Percentiles rank a stretch among this genome's conserved stretches.
These are phyloP conservation scores for Globisporangium viniferum DNA, from an alignment of 352 stramenopile species.

Conservation along the genomic window DNA sequence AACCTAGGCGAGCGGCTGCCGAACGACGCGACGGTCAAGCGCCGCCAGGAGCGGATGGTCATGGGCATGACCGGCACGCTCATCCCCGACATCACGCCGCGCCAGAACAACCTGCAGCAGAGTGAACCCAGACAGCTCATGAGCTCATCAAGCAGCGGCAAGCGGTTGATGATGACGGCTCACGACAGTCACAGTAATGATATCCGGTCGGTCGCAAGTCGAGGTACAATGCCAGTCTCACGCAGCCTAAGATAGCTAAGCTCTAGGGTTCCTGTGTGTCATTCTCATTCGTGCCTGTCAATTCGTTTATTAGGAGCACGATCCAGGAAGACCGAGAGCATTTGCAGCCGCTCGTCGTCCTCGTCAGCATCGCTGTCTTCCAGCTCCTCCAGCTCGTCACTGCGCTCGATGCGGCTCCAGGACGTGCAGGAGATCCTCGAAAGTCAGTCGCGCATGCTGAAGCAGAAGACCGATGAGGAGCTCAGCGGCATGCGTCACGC, in stretches of 20 bases:
- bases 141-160: slow-evolving; percentile 15
- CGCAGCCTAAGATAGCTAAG: background rate
- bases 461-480: slow-evolving; percentile 30
- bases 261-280: background rate
- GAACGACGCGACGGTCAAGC: slow-evolving; percentile 26
- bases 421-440: slow-evolving; percentile 38
- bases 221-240: background rate
- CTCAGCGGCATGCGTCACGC: slow-evolving; percentile 24
- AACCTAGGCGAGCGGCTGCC: slow-evolving; percentile 30
- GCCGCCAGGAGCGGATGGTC: slow-evolving; percentile 35
- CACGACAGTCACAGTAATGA: background rate
- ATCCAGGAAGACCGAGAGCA: slow-evolving; percentile 11
- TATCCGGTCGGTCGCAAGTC: background rate
- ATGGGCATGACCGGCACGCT: slow-evolving; percentile 50
- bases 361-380: slow-evolving; percentile 1
- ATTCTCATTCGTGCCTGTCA: background rate
- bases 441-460: slow-evolving; percentile 28
- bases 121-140: background rate
- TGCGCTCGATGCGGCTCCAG: slow-evolving; percentile 29
- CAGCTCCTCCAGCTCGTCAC: slow-evolving; percentile 19
- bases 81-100: slow-evolving; percentile 41
- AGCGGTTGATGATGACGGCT: background rate
- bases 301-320: background rate
- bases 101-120: slow-evolving; percentile 13
- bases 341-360: background rate